Evolutionary conservation across 2,329 filamentous ascomycete species (phyloP), one percentile per base, ranked within the genome.

Genomic region (Cladosporium sp.): DNA sequence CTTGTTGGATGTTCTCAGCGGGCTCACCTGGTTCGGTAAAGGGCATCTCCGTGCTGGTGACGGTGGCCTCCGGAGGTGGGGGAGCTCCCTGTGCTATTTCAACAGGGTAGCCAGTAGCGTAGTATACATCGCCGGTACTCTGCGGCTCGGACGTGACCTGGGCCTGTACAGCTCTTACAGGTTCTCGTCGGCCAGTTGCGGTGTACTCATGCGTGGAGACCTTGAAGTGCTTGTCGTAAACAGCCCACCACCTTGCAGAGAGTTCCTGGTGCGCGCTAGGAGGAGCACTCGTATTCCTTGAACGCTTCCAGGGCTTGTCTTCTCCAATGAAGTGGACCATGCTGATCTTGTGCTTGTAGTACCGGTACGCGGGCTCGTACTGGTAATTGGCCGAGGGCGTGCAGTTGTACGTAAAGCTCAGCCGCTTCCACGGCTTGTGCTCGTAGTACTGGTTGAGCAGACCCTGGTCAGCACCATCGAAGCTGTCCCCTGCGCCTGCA

Each of bases 341-440:
- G 75, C 86, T 93, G 73, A 99, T 96, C 71, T 88, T 91, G 57
- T 90, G 91, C 79, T 96, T 91, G 78, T 96, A 96, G 82, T 98
- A 92, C 70, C 89, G 88, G 79, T 96, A 99, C 61, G 95, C 95
- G 14, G 95, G 95, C 64, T 97, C 85, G 79, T 98, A 99, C 80
- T 99, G 95, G 81, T 99, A 99, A 77, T 97, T 93, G 26, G 91
- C 93, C 68, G 92, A 97, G 1, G 95, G 95, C 0, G 95, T 99
- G 78, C 95, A 95, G 77, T 99, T 99, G 83, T 98, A 99, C 59
- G 89, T 90, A 79, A 99, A 99, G 79, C 91, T 93, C 74, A 99
- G 80, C 70, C 93, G 89, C 78, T 97, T 89, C 86, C 89, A 97
- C 67, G 86, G 77, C 58, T 77, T 86, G 76, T 89, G 83, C 79